phyloP scores from a whole-genome alignment of 805 yeast genomes.

The Yarrowia sp. region DNA sequence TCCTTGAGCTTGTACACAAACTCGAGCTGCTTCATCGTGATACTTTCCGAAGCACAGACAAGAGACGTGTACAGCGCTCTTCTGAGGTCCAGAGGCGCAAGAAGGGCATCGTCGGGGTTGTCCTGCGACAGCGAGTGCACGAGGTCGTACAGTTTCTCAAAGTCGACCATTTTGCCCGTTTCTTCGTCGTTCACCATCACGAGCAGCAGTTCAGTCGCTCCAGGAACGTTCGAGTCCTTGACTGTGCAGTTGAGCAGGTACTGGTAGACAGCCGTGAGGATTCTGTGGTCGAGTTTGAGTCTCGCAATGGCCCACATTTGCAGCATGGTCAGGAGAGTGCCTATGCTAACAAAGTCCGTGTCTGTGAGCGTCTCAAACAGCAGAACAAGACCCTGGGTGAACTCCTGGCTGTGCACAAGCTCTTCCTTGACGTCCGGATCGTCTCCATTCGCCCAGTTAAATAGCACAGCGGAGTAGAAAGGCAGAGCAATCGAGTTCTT shows the following conservation, averaged over 20 bases:
- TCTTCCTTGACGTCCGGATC: neutral
- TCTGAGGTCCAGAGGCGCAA: constrained; percentile 3
- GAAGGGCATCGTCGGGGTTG: neutral
- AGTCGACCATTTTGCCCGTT: constrained; percentile 10
- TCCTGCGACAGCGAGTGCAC: neutral
- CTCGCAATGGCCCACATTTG: neutral
- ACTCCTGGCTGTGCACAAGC: neutral
- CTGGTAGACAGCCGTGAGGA: neutral
- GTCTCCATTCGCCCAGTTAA: constrained; percentile 22
- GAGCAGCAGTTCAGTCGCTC: neutral
- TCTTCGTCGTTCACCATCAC: constrained; percentile 6
- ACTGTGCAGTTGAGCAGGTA: neutral
- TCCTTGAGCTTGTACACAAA: neutral
- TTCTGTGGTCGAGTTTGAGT: neutral
- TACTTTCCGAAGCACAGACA: constrained; percentile 10
- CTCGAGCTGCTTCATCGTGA: neutral
- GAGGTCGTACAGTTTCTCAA: neutral
- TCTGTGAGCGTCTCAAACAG: constrained; percentile 5
- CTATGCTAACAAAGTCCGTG: neutral
- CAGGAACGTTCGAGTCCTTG: neutral
- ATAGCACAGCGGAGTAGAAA: constrained; percentile 5
- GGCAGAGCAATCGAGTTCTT: neutral
- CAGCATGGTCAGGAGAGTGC: constrained; percentile 7
- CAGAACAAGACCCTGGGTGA: neutral
- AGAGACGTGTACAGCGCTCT: constrained; percentile 13